Percentiles rank a stretch among this genome's conserved stretches.
Conservation (phyloP, 148 eudicot species). For the Gaultheria prostrata region DNA sequence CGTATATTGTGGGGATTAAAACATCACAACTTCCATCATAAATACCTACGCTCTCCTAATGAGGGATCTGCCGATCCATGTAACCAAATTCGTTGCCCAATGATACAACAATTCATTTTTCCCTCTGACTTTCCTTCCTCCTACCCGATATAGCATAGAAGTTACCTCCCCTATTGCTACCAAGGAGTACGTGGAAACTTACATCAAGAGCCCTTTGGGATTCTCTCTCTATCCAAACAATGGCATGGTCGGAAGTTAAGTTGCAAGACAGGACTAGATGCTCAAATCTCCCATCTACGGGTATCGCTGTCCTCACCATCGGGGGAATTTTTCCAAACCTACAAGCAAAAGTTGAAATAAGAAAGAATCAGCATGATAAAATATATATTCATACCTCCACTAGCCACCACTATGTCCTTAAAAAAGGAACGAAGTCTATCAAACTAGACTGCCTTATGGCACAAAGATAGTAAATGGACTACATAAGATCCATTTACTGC, state of each 20-base stretch:
- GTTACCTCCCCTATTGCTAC: neutral
- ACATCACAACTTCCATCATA: neutral
- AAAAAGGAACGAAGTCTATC: neutral
- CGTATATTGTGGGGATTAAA: neutral
- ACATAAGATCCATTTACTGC: neutral
- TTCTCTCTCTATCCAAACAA: conserved; percentile 76
- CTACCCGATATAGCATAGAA: neutral
- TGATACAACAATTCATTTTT: neutral
- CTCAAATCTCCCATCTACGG: conserved; percentile 91
- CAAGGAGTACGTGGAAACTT: conserved; percentile 31
- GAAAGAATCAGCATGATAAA: neutral
- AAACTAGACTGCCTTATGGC: neutral
- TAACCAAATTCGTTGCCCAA: neutral
- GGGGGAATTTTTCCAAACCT: conserved; percentile 63
- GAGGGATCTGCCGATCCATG: neutral
- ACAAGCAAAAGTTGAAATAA: conserved; percentile 14
- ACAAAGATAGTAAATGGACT: neutral
- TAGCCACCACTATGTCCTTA: neutral
- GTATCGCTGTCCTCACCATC: conserved; percentile 84
- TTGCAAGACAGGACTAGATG: conserved; percentile 80
- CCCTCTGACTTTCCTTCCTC: neutral
- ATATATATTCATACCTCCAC: neutral
- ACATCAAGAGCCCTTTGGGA: conserved; percentile 75
- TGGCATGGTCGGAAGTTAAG: conserved; percentile 63
- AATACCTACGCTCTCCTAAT: neutral